Percentiles rank a stretch among this genome's conserved stretches.
These are phyloP conservation scores for Comarum palustre DNA, from an alignment of 306 rosid species.

Conservation along the genomic window DNA sequence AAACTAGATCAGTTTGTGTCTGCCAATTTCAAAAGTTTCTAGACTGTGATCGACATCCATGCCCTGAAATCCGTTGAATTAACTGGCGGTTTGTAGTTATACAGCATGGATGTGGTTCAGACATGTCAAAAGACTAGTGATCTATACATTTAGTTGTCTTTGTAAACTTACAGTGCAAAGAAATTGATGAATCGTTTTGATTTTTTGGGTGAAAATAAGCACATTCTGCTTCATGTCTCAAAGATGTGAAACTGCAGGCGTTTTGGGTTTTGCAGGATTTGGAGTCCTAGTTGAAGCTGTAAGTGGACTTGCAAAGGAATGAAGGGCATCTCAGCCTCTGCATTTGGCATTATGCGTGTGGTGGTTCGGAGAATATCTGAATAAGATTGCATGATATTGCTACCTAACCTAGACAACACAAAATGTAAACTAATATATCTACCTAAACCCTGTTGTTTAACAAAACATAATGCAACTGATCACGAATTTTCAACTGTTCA, in stretches of 20 bases:
- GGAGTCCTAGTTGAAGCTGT: neutral
- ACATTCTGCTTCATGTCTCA: neutral
- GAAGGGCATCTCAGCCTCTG: neutral
- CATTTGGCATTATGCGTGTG: conserved; percentile 7
- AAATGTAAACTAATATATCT: neutral
- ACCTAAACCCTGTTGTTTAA: conserved; percentile 1
- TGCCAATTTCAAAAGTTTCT: neutral
- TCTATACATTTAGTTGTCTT: neutral
- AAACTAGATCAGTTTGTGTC: neutral
- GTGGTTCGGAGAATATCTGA: neutral
- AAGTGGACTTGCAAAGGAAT: neutral
- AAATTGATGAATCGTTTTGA: conserved; percentile 11
- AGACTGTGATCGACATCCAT: neutral
- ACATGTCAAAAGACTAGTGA: neutral
- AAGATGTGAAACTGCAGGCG: neutral
- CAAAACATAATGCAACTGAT: neutral
- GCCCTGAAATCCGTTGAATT: neutral
- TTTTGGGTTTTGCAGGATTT: neutral
- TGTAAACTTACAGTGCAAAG: conserved; percentile 8
- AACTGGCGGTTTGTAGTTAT: neutral
- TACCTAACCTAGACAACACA: neutral
- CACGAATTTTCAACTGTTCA: neutral
- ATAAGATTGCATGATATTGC: neutral
- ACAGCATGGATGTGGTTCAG: neutral
- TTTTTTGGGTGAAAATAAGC: neutral